These are phyloP conservation scores for Leccinum pellstonianum DNA, from an alignment of 768 basidiomycete species.

Conservation along the genomic window DNA sequence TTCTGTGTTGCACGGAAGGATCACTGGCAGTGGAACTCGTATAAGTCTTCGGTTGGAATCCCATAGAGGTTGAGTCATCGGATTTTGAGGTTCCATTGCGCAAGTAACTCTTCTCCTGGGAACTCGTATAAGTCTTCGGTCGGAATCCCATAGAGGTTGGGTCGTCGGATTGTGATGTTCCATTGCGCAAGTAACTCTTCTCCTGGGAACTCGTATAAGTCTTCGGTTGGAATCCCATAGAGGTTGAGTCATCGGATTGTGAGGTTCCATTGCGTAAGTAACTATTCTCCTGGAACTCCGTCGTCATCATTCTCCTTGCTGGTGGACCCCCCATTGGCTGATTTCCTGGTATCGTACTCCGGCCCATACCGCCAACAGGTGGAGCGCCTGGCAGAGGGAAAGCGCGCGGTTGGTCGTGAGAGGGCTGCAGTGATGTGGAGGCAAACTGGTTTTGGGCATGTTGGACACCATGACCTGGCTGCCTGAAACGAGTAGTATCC, in stretches of 20 bases:
- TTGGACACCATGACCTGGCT: conserved; percentile 31
- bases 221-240: no score
- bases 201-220: no score
- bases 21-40: background rate
- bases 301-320: background rate
- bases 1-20: background rate
- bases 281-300: background rate
- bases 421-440: conserved; percentile 40
- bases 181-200: no score
- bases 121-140: no score
- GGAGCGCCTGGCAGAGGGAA: conserved; percentile 41
- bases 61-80: no score
- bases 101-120: background rate
- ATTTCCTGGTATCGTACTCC: background rate
- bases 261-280: no score
- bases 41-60: no score
- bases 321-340: background rate
- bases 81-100: no score
- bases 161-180: no score
- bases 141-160: no score
- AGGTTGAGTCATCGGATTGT: no score
- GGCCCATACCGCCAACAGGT: conserved; percentile 10
- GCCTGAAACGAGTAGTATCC: conserved; percentile 37
- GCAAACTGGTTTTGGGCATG: conserved; percentile 45
- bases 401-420: conserved; percentile 45